Evolutionary conservation across 768 basidiomycete species (phyloP), one percentile per base, ranked within the genome.

Genomic region (Mycena amicta): DNA sequence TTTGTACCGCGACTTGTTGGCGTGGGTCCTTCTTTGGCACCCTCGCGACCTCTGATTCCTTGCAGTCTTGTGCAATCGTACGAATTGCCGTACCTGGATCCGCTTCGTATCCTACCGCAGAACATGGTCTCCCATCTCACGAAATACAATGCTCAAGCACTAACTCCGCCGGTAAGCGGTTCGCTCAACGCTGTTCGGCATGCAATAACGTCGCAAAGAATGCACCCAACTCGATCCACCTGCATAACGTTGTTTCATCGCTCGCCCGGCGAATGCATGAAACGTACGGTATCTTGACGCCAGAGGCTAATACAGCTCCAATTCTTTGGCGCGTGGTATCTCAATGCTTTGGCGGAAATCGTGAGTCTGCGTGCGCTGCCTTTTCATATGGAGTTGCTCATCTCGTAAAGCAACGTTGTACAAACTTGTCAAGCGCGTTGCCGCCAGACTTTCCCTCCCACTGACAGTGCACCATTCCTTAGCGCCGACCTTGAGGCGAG

Each of bases 51-150:
- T 31, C 37, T 50, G 46, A 43, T 39, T 60, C 40, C 29, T 40
- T 56, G 56, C 56, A 95, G 93, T 52, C 70, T 87, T 55, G 87
- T 95, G 43, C 90, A 94, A 68, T 74, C 75, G 29, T 87, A 90
- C 67, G 77, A 85, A 31, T 77, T 97, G 39, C 93, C 93, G 1
- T 95, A 94, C 73, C 77, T 97, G 40, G 89, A 93, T 63, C 81
- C 85, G 29, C 71, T 85, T 29, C 81, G 83, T 29, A 67, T 83
- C 30, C 73, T 96, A 5, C 90, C 93, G 1, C 60, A 57, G 29
- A 75, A 73, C 18, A 83, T 95, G 81, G 77, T 77, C 2, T 66
- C 71, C 39, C 92, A 93, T 74, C 83, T 96, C 51, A 89, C 88
- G 28, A 88, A 87, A 71, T 83, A 90, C 59, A 83, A 79, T 45